Percentiles rank a stretch among this genome's conserved stretches.
Evolutionary conservation across 2,329 filamentous ascomycete genomes (phyloP).

Genomic region (Ophiostoma ips): DNA sequence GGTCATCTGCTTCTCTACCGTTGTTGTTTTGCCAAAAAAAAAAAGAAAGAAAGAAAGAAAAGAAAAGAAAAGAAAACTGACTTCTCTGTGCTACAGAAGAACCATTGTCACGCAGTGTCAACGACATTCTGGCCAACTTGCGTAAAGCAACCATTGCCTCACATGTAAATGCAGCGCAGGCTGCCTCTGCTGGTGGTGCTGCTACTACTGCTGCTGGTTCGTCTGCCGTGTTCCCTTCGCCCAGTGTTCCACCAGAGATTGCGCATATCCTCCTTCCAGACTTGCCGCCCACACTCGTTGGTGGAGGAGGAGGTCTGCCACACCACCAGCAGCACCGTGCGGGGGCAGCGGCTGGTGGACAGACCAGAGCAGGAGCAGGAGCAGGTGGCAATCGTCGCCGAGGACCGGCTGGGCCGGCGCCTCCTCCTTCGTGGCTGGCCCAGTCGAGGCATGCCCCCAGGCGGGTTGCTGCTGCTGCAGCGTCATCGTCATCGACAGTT

Average conservation of each 20-base stretch:
- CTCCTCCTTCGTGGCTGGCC: conserved; percentile 43
- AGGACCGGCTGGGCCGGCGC: conserved; percentile 41
- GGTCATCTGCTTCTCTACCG: background rate
- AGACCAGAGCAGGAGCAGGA: background rate
- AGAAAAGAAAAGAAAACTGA: no score
- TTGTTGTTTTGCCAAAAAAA: no score
- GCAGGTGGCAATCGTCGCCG: conserved; percentile 21
- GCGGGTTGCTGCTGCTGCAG: no score
- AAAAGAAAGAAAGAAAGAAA: no score
- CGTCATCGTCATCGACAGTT: no score
- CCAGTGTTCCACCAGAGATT: conserved; percentile 46
- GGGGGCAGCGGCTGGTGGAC: background rate
- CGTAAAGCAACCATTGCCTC: conserved; percentile 30
- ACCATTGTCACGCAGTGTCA: conserved; percentile 31
- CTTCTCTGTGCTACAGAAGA: conserved; percentile 11
- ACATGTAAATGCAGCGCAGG: conserved; percentile 3
- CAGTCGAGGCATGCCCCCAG: conserved; percentile 19
- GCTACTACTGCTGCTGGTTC: background rate
- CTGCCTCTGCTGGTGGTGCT: background rate
- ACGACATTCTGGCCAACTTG: conserved; percentile 44
- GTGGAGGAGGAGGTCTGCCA: background rate
- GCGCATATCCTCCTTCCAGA: conserved; percentile 35
- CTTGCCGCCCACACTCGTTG: background rate
- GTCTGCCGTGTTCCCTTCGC: conserved; percentile 16
- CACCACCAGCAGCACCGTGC: no score